phyloP scores from a whole-genome alignment of 1,284 basidiomycete species.

The Leccinum huronense region DNA sequence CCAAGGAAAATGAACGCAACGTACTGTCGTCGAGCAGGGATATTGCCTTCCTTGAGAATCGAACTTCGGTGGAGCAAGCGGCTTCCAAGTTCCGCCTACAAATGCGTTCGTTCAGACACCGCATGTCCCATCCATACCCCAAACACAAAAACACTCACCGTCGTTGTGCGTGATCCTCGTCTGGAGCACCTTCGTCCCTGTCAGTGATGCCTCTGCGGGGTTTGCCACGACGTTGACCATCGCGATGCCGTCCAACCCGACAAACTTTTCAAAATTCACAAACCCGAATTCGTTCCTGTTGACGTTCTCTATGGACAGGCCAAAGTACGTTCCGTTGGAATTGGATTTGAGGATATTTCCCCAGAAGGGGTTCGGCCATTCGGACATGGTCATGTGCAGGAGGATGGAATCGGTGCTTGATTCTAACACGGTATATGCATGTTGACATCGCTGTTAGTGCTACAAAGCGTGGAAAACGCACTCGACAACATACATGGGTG shows the following conservation, averaged over 20 bases:
- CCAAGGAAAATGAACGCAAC: not conserved
- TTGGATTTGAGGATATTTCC: slow-evolving; percentile 52
- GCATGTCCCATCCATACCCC: not conserved
- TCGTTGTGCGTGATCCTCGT: slow-evolving; percentile 96
- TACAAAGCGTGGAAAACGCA: not conserved
- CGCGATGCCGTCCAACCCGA: slow-evolving; percentile 93
- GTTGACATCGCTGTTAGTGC: not conserved
- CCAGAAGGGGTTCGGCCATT: slow-evolving; percentile 73
- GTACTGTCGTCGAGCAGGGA: slow-evolving; percentile 68
- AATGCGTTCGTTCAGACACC: slow-evolving; percentile 4
- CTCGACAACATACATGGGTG: slow-evolving; percentile 63
- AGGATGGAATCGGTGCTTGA: slow-evolving; percentile 93
- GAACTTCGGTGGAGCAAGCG: slow-evolving; percentile 66
- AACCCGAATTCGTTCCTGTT: slow-evolving; percentile 44
- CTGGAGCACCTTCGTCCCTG: slow-evolving; percentile 76
- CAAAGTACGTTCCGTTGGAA: too few species aligned
- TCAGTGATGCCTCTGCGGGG: slow-evolving; percentile 70
- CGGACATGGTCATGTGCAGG: slow-evolving; percentile 92
- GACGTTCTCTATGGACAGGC: too few species aligned
- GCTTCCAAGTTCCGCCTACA: slow-evolving; percentile 83
- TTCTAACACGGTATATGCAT: slow-evolving; percentile 94
- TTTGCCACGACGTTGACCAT: slow-evolving; percentile 90
- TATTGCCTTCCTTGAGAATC: slow-evolving; percentile 83
- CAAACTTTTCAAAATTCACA: slow-evolving; percentile 98
- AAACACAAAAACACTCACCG: slow-evolving; percentile 45